These are phyloP conservation scores for Orbilia blumenaviensis DNA, from an alignment of 2,329 filamentous ascomycete genomes.

Conservation along the genomic window DNA sequence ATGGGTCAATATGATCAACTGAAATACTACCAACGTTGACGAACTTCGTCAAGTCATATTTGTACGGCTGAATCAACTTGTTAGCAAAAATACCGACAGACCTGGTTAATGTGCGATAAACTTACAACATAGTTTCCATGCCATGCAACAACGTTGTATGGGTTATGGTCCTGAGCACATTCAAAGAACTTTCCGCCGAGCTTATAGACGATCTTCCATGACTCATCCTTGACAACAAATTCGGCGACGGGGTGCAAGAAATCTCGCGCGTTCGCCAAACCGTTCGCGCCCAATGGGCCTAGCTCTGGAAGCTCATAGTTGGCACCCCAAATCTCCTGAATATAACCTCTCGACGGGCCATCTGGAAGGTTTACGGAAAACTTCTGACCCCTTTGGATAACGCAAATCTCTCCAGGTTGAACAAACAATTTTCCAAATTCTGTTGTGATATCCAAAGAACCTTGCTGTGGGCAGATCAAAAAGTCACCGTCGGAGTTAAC, in stretches of 20 bases:
- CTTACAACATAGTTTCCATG: constrained; percentile 71
- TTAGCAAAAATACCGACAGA: not conserved
- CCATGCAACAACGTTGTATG: constrained; percentile 77
- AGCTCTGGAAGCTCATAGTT: constrained; percentile 74
- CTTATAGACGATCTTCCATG: constrained; percentile 71
- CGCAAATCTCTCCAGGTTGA: constrained; percentile 73
- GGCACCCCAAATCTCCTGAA: constrained; percentile 73
- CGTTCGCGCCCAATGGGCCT: constrained; percentile 73
- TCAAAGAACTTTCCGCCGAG: constrained; percentile 70
- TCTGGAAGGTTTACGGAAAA: constrained; percentile 70
- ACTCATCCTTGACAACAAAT: constrained; percentile 63
- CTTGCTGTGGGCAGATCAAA: constrained; percentile 72
- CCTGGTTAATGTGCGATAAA: not conserved
- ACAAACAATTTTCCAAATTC: constrained; percentile 73
- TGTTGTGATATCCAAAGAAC: constrained; percentile 73
- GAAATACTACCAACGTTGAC: constrained; percentile 69
- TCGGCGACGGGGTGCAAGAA: constrained; percentile 71
- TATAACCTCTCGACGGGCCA: constrained; percentile 72
- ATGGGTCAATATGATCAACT: constrained; percentile 73
- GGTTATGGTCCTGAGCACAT: constrained; percentile 71
- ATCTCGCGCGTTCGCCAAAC: constrained; percentile 72
- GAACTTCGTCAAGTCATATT: constrained; percentile 69
- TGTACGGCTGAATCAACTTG: constrained; percentile 62
- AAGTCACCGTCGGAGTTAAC: constrained; percentile 72
- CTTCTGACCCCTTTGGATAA: constrained; percentile 73